A percentile compares a stretch with the other conserved stretches of the same genome.
Evolutionary conservation across 2,329 filamentous ascomycete species (phyloP).

Genomic region (Scorias spongiosa): DNA sequence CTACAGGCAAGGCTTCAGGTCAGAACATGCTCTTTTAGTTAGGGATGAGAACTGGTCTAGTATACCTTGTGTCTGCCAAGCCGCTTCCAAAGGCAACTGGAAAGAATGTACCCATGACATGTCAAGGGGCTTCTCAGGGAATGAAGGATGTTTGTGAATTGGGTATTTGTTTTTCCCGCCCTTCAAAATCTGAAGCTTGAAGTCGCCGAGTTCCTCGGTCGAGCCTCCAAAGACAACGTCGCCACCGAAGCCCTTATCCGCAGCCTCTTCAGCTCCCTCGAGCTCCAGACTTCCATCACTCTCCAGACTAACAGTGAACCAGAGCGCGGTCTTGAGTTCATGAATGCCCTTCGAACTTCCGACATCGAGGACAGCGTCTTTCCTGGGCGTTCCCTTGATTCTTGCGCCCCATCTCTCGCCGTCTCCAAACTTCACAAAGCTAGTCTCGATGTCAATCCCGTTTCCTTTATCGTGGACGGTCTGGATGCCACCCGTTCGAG

Average conservation of each 20-base stretch:
- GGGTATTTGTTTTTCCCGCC: constrained; percentile 47
- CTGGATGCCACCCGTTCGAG: constrained; percentile 71
- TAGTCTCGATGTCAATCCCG: constrained; percentile 76
- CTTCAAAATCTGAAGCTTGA: constrained; percentile 61
- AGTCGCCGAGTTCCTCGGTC: constrained; percentile 59
- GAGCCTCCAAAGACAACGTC: constrained; percentile 56
- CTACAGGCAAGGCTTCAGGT: constrained; percentile 27
- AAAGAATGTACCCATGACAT: constrained; percentile 61
- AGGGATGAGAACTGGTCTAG: background rate
- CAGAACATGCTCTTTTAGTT: constrained; percentile 18
- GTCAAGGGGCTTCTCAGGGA: constrained; percentile 54
- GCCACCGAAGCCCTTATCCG: constrained; percentile 42
- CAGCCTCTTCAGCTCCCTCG: constrained; percentile 35
- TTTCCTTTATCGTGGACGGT: constrained; percentile 84
- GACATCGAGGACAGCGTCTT: constrained; percentile 39
- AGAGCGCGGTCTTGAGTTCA: constrained; percentile 57
- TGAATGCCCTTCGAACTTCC: constrained; percentile 11
- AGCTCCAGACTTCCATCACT: constrained; percentile 54
- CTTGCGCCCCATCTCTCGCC: constrained; percentile 77
- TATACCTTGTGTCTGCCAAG: constrained; percentile 72
- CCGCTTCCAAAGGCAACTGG: constrained; percentile 46
- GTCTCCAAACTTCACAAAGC: constrained; percentile 84
- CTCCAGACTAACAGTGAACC: constrained; percentile 74
- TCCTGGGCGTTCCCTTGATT: constrained; percentile 65
- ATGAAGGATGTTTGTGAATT: constrained; percentile 44